A percentile compares a stretch with the other conserved stretches of the same genome.
phyloP scores from a whole-genome alignment of 257 asterid genomes.

The Solanum lycopersicoides region DNA sequence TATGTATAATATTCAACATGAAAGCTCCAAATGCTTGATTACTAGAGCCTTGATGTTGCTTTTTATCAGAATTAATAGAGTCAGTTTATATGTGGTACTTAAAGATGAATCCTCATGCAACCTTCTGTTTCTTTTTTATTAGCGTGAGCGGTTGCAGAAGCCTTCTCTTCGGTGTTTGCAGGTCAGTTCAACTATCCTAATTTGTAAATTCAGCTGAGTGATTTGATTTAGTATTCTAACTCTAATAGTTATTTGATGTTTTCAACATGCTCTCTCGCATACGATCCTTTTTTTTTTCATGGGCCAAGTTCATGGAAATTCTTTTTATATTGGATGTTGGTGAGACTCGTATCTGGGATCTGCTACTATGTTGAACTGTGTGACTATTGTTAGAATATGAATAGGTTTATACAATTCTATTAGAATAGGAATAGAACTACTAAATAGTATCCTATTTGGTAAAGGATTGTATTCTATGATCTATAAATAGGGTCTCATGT shows the following conservation, averaged over 20 bases:
- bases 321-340: not conserved
- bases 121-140: constrained; percentile 16
- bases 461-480: too few species aligned
- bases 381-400: not conserved
- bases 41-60: not conserved
- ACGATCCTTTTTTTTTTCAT: not conserved
- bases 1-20: not conserved
- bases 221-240: not conserved
- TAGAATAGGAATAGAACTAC: too few species aligned
- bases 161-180: constrained; percentile 90
- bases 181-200: constrained; percentile 34
- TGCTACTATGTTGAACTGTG: not conserved
- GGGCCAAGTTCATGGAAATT: not conserved
- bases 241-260: not conserved
- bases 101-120: not conserved
- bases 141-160: constrained; percentile 94
- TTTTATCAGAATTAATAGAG: not conserved
- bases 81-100: not conserved
- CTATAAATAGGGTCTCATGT: too few species aligned
- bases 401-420: too few species aligned
- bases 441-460: too few species aligned
- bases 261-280: not conserved
- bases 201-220: not conserved
- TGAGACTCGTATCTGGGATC: not conserved
- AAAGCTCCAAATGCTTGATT: not conserved